Percentiles rank a stretch among this genome's conserved stretches.
Conservation (phyloP, 805 yeast genomes). For the Brettanomyces sp. region DNA sequence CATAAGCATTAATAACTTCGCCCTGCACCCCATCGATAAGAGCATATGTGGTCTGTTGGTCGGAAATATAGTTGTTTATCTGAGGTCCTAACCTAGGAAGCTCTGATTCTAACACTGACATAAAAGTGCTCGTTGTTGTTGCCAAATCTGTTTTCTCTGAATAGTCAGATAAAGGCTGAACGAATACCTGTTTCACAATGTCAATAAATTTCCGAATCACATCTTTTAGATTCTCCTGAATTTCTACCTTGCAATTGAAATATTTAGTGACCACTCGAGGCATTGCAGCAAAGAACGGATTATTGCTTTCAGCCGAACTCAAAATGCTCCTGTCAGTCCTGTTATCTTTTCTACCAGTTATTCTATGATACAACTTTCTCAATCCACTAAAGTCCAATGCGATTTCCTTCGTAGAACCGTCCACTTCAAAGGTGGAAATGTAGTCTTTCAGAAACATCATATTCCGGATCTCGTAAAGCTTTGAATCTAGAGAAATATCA, state of each 20-base stretch:
- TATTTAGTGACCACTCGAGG: slow-evolving; percentile 75
- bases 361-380: slow-evolving; percentile 30
- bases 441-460: slow-evolving; percentile 62
- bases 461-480: slow-evolving; percentile 63
- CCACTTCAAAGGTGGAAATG: slow-evolving; percentile 69
- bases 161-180: slow-evolving; percentile 32
- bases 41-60: slow-evolving; percentile 39
- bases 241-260: slow-evolving; percentile 67
- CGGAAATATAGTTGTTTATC: slow-evolving; percentile 46
- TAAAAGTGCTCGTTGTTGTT: slow-evolving; percentile 27
- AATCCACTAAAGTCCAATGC: slow-evolving; percentile 78
- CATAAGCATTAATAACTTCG: slow-evolving; percentile 48
- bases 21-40: slow-evolving; percentile 62
- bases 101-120: slow-evolving; percentile 39
- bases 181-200: slow-evolving; percentile 39
- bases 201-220: slow-evolving; percentile 63
- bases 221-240: slow-evolving; percentile 63
- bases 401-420: slow-evolving; percentile 60
- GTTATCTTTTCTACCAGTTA: background rate
- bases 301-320: background rate
- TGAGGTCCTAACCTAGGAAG: slow-evolving; percentile 48
- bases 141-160: slow-evolving; percentile 7
- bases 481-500: slow-evolving; percentile 48
- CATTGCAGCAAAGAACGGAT: slow-evolving; percentile 41
- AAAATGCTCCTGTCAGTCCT: background rate